Evolutionary conservation across 441 rosid genomes (phyloP), one percentile per base, ranked within the genome.

Genomic region (Pelargonium citronellum): DNA sequence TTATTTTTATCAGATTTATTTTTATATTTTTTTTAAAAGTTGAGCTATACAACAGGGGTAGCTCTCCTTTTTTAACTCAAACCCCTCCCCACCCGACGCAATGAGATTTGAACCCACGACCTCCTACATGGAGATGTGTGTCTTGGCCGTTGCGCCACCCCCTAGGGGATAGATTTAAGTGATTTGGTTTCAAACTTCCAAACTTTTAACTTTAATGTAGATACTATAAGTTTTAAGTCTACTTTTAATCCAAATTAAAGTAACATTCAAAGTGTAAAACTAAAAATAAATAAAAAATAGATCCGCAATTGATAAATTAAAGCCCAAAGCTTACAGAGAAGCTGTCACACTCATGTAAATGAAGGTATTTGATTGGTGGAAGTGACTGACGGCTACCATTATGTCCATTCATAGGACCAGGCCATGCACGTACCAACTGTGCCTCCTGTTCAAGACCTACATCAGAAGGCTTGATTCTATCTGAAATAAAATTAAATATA

Each of bases 381-480:
- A 84, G 80, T 39, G 90, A 79, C 62, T 77, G 86, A 73, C 61
- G 75, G 68, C 66, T 62, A 53, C 78, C 77, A 82, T 94, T 90
- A 69, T 78, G 79, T 70, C 81, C 78, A 7, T 8, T 69, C 73
- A 83, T 71, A 66, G 87, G 81, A 79, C 83, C 89, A 61, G 85
- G 43, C 98, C 96, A 87, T 69, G 79, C 77, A 4, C 91, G 97
- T 53, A 85, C 90, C 67, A 82, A 57, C 68, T 95, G 99, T 1
- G 98, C 95, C 79, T 95, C 99, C 81, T 88, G 97, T 76, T 90
- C 98, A 2, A 95, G 96, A 74, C 96, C 98, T 79, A 95, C 98
- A 79, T 92, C 92, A 71, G 92, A 84, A 20, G 99, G 98, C 90
- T 85, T 95, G 87, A 95, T 89, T 86, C 82, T 89, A 73, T 95